Evolutionary conservation across 129 eudicot species (phyloP).

Genomic region (Cynara cardunculus): DNA sequence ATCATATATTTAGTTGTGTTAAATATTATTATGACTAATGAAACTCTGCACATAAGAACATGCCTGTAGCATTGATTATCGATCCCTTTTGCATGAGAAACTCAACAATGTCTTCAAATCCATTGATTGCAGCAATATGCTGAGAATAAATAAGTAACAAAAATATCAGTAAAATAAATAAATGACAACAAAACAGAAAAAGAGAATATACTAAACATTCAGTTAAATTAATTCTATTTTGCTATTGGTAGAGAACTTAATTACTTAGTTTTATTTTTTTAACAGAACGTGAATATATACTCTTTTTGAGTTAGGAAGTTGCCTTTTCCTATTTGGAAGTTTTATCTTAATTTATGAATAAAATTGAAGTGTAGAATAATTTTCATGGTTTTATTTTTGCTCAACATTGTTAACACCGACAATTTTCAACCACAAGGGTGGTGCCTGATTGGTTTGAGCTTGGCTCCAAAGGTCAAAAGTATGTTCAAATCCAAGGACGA

Average conservation of each 20-base stretch:
- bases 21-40: background rate
- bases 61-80: constrained; percentile 44
- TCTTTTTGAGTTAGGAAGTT: background rate
- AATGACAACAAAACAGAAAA: background rate
- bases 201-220: background rate
- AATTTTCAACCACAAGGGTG: too few species aligned
- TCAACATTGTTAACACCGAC: background rate
- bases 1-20: background rate
- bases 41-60: background rate
- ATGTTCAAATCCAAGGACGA: too few species aligned
- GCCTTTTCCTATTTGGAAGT: background rate
- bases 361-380: background rate
- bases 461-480: too few species aligned
- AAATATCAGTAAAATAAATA: background rate
- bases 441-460: too few species aligned
- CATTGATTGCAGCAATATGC: constrained; percentile 70
- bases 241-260: background rate
- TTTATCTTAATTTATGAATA: background rate
- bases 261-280: background rate
- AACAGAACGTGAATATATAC: background rate
- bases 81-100: constrained; percentile 50
- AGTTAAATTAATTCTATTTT: background rate
- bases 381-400: background rate
- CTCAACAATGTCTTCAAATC: constrained; percentile 47
- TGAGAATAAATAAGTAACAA: constrained; percentile 13